Percentiles rank a stretch among this genome's conserved stretches.
phyloP scores from a whole-genome alignment of 495 filamentous ascomycete genomes.

The Talaromyces borbonicus region DNA sequence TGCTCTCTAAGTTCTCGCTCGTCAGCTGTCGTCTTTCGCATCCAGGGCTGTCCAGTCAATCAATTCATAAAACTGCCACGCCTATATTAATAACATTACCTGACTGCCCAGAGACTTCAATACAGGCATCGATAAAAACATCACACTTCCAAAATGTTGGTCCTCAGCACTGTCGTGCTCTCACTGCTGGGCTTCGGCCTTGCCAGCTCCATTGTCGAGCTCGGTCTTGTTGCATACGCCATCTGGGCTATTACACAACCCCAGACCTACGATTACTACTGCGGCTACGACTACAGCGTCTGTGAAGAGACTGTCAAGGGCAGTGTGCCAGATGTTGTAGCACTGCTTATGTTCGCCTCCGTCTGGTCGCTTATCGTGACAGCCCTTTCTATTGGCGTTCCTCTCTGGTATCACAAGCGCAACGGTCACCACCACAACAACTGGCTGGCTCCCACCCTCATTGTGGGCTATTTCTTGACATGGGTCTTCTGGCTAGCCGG shows the following conservation, averaged over 20 bases:
- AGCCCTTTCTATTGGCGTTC: slow-evolving; percentile 12
- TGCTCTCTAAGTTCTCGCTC: neutral
- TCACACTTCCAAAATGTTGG: slow-evolving; percentile 13
- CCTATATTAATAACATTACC: too few relatives aligned
- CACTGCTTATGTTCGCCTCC: slow-evolving; percentile 17
- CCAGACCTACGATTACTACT: slow-evolving; percentile 1
- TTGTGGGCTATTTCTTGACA: slow-evolving; percentile 19
- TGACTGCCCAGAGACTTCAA: too few relatives aligned
- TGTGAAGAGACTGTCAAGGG: slow-evolving; percentile 11
- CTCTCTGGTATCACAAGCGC: slow-evolving; percentile 15
- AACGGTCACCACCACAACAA: slow-evolving; percentile 14
- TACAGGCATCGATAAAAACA: neutral
- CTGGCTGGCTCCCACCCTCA: slow-evolving; percentile 13
- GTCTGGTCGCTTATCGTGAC: slow-evolving; percentile 18
- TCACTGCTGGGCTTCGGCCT: slow-evolving; percentile 16
- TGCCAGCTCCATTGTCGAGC: slow-evolving; percentile 18
- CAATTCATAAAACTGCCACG: too few relatives aligned
- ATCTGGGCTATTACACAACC: slow-evolving; percentile 5
- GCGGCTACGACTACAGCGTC: slow-evolving; percentile 1
- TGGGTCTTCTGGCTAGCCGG: slow-evolving; percentile 26
- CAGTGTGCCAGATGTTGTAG: slow-evolving; percentile 15
- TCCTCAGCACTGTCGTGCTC: slow-evolving; percentile 19
- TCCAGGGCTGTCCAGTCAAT: neutral
- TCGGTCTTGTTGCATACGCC: slow-evolving; percentile 18
- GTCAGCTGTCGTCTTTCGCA: neutral